phyloP scores from a whole-genome alignment of 495 filamentous ascomycete species.

The Pyrenula aspistea region DNA sequence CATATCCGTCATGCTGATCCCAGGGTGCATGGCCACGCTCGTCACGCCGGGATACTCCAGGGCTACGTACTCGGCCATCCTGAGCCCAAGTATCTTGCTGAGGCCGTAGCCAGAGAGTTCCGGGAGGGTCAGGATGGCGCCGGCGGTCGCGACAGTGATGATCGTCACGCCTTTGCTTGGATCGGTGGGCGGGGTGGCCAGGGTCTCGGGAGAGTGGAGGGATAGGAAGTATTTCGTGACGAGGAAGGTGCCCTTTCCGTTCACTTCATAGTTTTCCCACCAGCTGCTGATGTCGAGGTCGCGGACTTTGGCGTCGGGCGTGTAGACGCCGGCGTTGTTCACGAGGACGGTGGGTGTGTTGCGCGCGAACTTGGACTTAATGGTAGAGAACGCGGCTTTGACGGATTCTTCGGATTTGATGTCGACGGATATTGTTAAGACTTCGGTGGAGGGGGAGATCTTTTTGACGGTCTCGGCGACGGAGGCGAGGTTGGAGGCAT shows the following conservation, averaged over 20 bases:
- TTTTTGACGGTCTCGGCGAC: slow-evolving; percentile 10
- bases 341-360: slow-evolving; percentile 26
- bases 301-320: slow-evolving; percentile 7
- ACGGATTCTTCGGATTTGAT: slow-evolving; percentile 19
- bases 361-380: slow-evolving; percentile 22
- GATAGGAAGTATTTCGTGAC: slow-evolving; percentile 31
- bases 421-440: slow-evolving; percentile 15
- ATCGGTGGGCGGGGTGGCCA: slow-evolving; percentile 4
- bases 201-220: slow-evolving; percentile 25
- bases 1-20: slow-evolving; percentile 25
- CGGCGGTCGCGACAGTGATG: slow-evolving; percentile 25
- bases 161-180: slow-evolving; percentile 15
- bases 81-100: slow-evolving; percentile 20
- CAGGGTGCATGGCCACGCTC: slow-evolving; percentile 23
- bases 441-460: slow-evolving; percentile 13
- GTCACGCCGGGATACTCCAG: slow-evolving; percentile 22
- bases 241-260: slow-evolving; percentile 23
- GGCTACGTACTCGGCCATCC: slow-evolving; percentile 18
- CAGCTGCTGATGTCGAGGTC: slow-evolving; percentile 13
- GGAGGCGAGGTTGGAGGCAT: slow-evolving; percentile 3
- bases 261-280: slow-evolving; percentile 23
- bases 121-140: slow-evolving; percentile 14
- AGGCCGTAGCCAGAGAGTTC: slow-evolving; percentile 22
- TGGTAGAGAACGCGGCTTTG: slow-evolving; percentile 18
- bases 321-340: slow-evolving; percentile 27